phyloP scores from a whole-genome alignment of 2,329 filamentous ascomycete species.

The Exophiala aquamarina region DNA sequence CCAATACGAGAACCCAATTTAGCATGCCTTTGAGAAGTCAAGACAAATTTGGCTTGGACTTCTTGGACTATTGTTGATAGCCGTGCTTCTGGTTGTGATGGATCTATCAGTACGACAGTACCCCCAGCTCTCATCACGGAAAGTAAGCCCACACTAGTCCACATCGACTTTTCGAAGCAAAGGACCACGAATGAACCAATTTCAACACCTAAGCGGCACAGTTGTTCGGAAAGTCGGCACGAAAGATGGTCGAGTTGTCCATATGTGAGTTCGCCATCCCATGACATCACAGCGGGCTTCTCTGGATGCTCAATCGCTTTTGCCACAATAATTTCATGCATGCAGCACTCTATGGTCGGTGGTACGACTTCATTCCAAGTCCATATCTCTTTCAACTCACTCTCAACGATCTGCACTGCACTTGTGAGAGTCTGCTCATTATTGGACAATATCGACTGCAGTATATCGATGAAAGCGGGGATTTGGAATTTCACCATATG shows the following conservation, averaged over 20 bases:
- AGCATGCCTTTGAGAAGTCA: conserved; percentile 17
- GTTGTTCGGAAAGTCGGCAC: conserved; percentile 36
- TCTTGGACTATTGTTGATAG: conserved; percentile 36
- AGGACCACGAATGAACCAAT: conserved; percentile 40
- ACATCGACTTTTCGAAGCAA: conserved; percentile 43
- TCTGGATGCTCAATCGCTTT: conserved; percentile 12
- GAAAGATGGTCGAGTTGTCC: conserved; percentile 36
- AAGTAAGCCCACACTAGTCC: conserved; percentile 40
- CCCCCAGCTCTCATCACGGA: conserved; percentile 43
- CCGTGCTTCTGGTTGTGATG: conserved; percentile 38
- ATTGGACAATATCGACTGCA: conserved; percentile 12
- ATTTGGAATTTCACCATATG: conserved; percentile 8
- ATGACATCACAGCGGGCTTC: conserved; percentile 35
- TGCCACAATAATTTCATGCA: conserved; percentile 21
- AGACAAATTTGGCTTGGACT: conserved; percentile 33
- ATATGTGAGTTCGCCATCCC: conserved; percentile 42
- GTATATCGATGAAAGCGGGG: conserved; percentile 18
- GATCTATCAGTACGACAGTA: conserved; percentile 41
- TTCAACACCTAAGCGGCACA: conserved; percentile 39
- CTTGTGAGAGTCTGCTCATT: conserved; percentile 20
- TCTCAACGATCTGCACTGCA: conserved; percentile 36
- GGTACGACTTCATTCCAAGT: conserved; percentile 28
- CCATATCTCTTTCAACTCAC: conserved; percentile 28
- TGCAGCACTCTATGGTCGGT: conserved; percentile 21
- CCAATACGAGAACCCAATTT: not conserved